Percentiles rank a stretch among this genome's conserved stretches.
Evolutionary conservation across 164 flowering plant genomes (phyloP).

Genomic region (Stephania yunnanensis): DNA sequence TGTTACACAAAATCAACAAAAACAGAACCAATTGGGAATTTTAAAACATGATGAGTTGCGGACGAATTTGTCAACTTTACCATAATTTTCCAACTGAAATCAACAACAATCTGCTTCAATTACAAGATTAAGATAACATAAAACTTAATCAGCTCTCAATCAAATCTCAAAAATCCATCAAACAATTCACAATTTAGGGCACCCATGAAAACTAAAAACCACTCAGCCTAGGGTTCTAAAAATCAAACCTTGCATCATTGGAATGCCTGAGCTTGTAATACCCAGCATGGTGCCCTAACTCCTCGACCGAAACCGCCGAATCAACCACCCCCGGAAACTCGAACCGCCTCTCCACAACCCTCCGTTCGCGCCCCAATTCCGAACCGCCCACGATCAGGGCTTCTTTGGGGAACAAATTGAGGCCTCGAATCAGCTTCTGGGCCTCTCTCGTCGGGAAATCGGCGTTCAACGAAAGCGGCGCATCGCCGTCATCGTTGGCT

Average conservation of each 20-base stretch:
- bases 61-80: too few species aligned
- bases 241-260: constrained; percentile 53
- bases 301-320: constrained; percentile 37
- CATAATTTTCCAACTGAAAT: too few species aligned
- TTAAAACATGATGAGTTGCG: too few species aligned
- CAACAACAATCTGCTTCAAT: too few species aligned
- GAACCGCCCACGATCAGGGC: constrained; percentile 4
- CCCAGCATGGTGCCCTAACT: constrained; percentile 84
- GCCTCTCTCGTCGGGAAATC: constrained; percentile 29
- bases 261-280: constrained; percentile 65
- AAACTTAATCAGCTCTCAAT: too few species aligned
- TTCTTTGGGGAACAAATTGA: constrained; percentile 43
- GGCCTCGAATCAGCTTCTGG: constrained; percentile 33
- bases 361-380: background rate
- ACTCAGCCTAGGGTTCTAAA: constrained; percentile 2
- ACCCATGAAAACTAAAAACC: background rate
- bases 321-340: constrained; percentile 41
- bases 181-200: background rate
- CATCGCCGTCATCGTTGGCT: background rate
- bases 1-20: too few species aligned
- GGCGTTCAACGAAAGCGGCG: constrained; percentile 16
- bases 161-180: background rate
- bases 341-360: constrained; percentile 42
- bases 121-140: too few species aligned
- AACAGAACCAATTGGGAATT: too few species aligned